Evolutionary conservation across 331 rosid species (phyloP), one percentile per base, ranked within the genome.

Genomic region (Dryas integrifolia): DNA sequence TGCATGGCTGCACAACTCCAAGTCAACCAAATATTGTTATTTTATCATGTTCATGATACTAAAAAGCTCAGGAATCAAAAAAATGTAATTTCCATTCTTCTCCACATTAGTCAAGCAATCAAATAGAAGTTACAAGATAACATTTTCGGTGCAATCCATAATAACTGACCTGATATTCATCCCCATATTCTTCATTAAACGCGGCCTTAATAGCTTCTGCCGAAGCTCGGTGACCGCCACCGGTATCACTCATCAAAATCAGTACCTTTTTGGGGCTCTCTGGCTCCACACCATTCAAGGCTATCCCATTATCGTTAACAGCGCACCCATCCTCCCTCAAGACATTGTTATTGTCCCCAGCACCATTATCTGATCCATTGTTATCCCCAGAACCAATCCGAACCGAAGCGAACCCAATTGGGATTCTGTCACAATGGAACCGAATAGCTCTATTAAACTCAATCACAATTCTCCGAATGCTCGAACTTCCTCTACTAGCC

Each of bases 181-280:
- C 88, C 18, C 97, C 98, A 78, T 75, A 95, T 72, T 87, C 89
- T 79, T 92, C 79, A 81, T 95, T 57, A 65, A 95, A 95, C 44
- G 99, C 88, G 3, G 92, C 90, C 68, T 87, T 95, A 15, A 95
- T 95, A 9, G 99, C 99, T 77, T 95, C 99, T 2, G 99, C 99
- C 0, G 99, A 95, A 80, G 99, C 99, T 15, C 99, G 87, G 83
- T 95, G 99, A 14, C 99, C 99, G 39, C 99, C 99, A 63, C 99
- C 99, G 11, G 98, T 95, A 68, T 95, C 98, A 79, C 99, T 95
- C 99, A 95, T 95, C 87, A 95, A 83, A 82, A 95, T 95, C 76
- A 92, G 77, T 67, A 95, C 98, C 9, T 82, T 90, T 65, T 89
- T 95, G 1, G 93, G 88, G 24, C 11, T 76, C 53, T 57, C 80